Percentiles rank a stretch among this genome's conserved stretches.
Evolutionary conservation across 2,329 filamentous ascomycete genomes (phyloP).

Genomic region (Talaromyces amestolkiae): DNA sequence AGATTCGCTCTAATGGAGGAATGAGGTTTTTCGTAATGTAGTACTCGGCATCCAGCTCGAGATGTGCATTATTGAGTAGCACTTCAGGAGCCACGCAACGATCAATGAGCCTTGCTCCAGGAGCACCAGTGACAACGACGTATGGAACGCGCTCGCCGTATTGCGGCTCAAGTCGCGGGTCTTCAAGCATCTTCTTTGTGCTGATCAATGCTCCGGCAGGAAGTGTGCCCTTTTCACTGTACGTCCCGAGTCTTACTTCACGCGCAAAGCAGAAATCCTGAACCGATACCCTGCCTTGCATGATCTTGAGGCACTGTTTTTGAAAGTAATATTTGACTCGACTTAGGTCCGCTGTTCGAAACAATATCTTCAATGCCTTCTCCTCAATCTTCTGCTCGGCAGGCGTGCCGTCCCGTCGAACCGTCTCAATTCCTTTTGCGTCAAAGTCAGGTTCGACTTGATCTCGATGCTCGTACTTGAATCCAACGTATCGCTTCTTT

Average conservation of each 20-base stretch:
- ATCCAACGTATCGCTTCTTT: slow-evolving; percentile 97
- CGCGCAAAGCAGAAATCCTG: slow-evolving; percentile 95
- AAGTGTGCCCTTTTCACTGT: slow-evolving; percentile 73
- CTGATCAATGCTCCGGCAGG: slow-evolving; percentile 89
- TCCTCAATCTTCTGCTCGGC: slow-evolving; percentile 97
- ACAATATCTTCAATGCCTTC: slow-evolving; percentile 81
- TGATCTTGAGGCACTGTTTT: slow-evolving; percentile 84
- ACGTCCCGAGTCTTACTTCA: slow-evolving; percentile 87
- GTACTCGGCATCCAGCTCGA: slow-evolving; percentile 87
- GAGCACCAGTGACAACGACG: slow-evolving; percentile 84
- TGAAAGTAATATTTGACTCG: slow-evolving; percentile 90
- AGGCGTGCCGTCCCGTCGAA: slow-evolving; percentile 88
- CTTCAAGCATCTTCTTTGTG: slow-evolving; percentile 78
- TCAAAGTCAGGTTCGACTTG: slow-evolving; percentile 87
- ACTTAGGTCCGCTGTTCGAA: slow-evolving; percentile 84
- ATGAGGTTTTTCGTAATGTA: slow-evolving; percentile 97
- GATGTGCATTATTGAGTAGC: slow-evolving; percentile 71
- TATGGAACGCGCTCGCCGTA: slow-evolving; percentile 95
- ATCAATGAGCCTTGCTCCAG: slow-evolving; percentile 80
- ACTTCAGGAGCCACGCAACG: slow-evolving; percentile 86
- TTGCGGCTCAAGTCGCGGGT: slow-evolving; percentile 83
- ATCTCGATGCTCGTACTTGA: slow-evolving; percentile 80
- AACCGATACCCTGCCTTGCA: slow-evolving; percentile 80
- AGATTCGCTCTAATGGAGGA: slow-evolving; percentile 90
- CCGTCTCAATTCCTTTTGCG: slow-evolving; percentile 97